Conservation (phyloP, 345 rosid species). For the rapeseed (Brassica napus) region DNA sequence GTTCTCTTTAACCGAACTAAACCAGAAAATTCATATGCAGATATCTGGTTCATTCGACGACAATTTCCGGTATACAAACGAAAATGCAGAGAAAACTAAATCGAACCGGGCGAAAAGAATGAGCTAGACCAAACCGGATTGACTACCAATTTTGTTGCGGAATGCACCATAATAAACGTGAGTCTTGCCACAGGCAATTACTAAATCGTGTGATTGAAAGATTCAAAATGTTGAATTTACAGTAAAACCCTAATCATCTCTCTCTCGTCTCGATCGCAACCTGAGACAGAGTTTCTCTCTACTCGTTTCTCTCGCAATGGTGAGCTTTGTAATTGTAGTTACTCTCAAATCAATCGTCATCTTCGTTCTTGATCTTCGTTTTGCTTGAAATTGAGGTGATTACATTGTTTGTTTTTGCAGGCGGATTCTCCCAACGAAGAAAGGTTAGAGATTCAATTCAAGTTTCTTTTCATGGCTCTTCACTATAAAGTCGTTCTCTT, state of each 20-base stretch:
- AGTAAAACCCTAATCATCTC: constrained; percentile 34
- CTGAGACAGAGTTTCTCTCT: not conserved
- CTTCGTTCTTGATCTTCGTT: not conserved
- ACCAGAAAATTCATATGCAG: too few species aligned
- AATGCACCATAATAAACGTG: constrained; percentile 12
- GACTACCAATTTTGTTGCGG: not conserved
- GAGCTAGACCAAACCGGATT: not conserved
- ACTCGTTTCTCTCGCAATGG: constrained; percentile 30
- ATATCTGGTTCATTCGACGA: not conserved
- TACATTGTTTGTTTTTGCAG: constrained; percentile 42
- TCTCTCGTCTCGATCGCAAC: constrained; percentile 23
- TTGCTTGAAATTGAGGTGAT: constrained; percentile 7
- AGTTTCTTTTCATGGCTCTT: not conserved
- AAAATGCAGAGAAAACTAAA: not conserved
- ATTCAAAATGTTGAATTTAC: not conserved
- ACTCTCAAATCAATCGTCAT: not conserved
- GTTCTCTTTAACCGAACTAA: too few species aligned
- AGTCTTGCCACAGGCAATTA: constrained; percentile 15
- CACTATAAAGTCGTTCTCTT: not conserved
- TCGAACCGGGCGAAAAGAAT: not conserved
- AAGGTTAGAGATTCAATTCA: constrained; percentile 49
- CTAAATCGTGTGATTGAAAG: too few species aligned
- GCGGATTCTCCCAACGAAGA: constrained; percentile 64
- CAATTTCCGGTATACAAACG: not conserved
- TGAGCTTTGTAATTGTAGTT: constrained; percentile 10